Evolutionary conservation across 2,329 filamentous ascomycete genomes (phyloP), one percentile per base, ranked within the genome.

Genomic region (Ophiognomonia clavigignenti-juglandacearum): DNA sequence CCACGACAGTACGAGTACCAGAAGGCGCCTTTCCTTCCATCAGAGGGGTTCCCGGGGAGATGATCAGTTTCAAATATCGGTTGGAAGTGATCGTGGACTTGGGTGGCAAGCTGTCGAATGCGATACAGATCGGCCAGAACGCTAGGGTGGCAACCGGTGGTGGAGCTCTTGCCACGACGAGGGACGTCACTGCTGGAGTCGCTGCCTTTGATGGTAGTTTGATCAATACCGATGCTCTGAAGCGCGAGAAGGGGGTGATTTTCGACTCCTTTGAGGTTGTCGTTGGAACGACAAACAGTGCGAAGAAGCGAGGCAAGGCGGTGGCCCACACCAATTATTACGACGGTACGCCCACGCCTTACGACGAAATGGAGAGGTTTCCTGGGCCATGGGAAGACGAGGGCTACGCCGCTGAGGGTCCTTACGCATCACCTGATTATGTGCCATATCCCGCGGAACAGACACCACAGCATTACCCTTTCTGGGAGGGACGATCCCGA

Each of bases 11-110:
- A 14, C 83, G 88, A 56, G 80, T 97, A 3, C 93, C 93, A 0
- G 89, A 95, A 53, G 88, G 96, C 59, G 83, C 83, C 0, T 97
- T 97, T 57, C 92, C 93, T 0, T 96, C 91, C 2, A 97, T 97
- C 53, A 83, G 82, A 23, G 85, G 84, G 45, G 89, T 96, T 0
- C 93, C 93, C 0, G 90, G 92, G 4, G 85, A 88, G 27, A 93
- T 97, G 83, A 93, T 98, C 54, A 90, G 85, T 57, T 97, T 98
- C 71, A 88, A 85, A 56, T 97, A 98, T 61, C 88, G 91, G 56
- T 78, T 96, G 18, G 93, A 98, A 64, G 88, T 96, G 3, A 84
- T 97, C 23, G 81, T 96, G 19, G 93, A 98, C 61, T 75, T 97
- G 0, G 91, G 93, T 39, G 92, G 92, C 31, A 93, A 89, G 61